A percentile compares a stretch with the other conserved stretches of the same genome.
These are phyloP conservation scores for Pythium biforme DNA, from an alignment of 352 stramenopile genomes.

Conservation along the genomic window DNA sequence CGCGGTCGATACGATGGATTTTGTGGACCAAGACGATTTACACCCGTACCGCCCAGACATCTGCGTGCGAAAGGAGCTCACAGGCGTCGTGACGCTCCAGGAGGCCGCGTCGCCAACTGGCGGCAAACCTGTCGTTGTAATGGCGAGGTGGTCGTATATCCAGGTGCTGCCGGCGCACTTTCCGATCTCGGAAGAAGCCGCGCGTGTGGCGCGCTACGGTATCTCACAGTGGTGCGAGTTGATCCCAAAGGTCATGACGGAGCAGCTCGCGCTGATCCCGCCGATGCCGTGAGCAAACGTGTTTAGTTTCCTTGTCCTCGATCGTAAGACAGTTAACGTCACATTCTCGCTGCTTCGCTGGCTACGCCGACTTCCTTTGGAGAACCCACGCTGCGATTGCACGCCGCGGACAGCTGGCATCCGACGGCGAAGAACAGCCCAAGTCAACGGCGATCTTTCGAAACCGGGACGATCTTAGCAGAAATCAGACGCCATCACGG, in stretches of 20 bases:
- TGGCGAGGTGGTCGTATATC: not conserved
- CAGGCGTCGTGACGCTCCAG: not conserved
- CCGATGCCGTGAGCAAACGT: not conserved
- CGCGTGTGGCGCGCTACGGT: not conserved
- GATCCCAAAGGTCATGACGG: not conserved
- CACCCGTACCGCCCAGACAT: constrained; percentile 12
- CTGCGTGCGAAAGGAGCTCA: constrained; percentile 10
- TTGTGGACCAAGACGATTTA: constrained; percentile 14
- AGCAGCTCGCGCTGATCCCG: not conserved
- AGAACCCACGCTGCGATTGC: too few species aligned
- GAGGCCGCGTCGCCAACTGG: not conserved
- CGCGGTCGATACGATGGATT: constrained; percentile 12
- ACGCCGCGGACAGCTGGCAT: too few species aligned
- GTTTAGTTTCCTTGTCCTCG: not conserved
- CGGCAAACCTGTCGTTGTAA: not conserved
- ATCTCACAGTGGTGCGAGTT: constrained; percentile 1
- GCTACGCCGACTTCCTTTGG: too few species aligned
- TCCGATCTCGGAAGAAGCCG: not conserved
- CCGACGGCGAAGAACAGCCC: too few species aligned
- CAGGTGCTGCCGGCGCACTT: not conserved
- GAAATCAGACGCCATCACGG: too few species aligned
- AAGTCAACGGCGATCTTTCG: too few species aligned
- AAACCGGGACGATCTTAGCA: too few species aligned
- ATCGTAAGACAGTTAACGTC: too few species aligned
- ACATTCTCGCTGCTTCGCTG: too few species aligned